A percentile compares a stretch with the other conserved stretches of the same genome.
Conservation (phyloP, 768 basidiomycete genomes). For the Lentinus tigrinus region DNA sequence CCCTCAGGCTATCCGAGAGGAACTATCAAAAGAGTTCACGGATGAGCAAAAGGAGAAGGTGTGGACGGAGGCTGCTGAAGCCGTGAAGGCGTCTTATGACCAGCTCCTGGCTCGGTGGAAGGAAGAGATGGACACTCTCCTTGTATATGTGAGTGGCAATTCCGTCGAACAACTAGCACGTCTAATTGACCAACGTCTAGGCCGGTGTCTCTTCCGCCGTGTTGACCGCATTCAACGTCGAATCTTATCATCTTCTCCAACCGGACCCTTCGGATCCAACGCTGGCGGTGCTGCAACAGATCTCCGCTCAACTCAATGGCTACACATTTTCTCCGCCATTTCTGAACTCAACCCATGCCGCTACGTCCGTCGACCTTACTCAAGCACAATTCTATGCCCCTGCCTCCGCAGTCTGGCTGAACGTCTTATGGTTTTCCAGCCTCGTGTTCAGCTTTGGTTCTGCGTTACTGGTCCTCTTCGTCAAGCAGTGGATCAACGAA, state of each 20-base stretch:
- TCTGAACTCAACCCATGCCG: neutral
- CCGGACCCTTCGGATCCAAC: neutral
- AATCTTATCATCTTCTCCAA: conserved; percentile 19
- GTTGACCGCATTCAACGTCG: conserved; percentile 22
- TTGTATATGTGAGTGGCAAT: conserved; percentile 18
- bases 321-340: conserved; percentile 2
- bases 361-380: neutral
- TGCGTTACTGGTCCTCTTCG: conserved; percentile 24
- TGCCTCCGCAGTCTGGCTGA: conserved; percentile 14
- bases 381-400: neutral
- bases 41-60: neutral
- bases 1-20: conserved; percentile 1
- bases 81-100: conserved; percentile 13
- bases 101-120: conserved; percentile 17
- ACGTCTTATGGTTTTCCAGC: conserved; percentile 25
- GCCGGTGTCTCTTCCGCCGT: conserved; percentile 28
- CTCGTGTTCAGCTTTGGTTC: conserved; percentile 25
- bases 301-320: conserved; percentile 8
- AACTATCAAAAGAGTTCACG: neutral
- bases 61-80: conserved; percentile 4
- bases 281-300: conserved; percentile 4
- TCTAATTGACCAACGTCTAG: neutral
- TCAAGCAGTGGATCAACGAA: conserved; percentile 29
- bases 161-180: no score
- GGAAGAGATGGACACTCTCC: conserved; percentile 20